Percentiles rank a stretch among this genome's conserved stretches.
Evolutionary conservation across 2,329 filamentous ascomycete species (phyloP).

Genomic region (Coleophoma eucalyptorum): DNA sequence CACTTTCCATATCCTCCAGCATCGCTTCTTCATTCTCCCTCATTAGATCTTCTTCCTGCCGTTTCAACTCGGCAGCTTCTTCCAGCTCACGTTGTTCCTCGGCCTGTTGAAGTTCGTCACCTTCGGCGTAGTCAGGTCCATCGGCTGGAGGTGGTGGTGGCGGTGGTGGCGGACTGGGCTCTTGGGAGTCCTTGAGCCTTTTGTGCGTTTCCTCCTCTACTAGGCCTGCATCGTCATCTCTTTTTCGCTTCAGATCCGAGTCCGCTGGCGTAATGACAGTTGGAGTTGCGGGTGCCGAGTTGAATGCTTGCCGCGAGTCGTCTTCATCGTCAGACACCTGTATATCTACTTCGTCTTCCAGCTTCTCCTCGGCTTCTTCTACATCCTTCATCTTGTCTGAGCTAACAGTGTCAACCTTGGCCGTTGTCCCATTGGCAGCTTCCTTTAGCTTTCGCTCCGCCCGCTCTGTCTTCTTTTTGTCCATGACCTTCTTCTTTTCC

Average conservation of each 20-base stretch:
- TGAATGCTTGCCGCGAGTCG: constrained; percentile 39
- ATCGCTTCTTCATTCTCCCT: constrained; percentile 25
- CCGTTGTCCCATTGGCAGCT: constrained; percentile 16
- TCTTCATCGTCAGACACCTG: constrained; percentile 18
- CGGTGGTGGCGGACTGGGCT: constrained; percentile 22
- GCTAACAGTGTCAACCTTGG: constrained; percentile 6
- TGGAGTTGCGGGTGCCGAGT: constrained; percentile 41
- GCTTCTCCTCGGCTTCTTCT: constrained; percentile 26
- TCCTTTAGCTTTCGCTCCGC: constrained; percentile 20
- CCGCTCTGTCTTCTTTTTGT: constrained; percentile 60
- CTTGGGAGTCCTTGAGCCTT: constrained; percentile 23
- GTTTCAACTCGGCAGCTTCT: constrained; percentile 16
- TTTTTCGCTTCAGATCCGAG: constrained; percentile 58
- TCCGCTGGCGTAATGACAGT: constrained; percentile 25
- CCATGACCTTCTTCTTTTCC: constrained; percentile 65
- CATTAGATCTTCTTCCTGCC: constrained; percentile 25
- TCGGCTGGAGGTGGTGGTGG: constrained; percentile 20
- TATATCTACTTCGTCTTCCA: constrained; percentile 38
- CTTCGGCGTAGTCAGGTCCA: constrained; percentile 4
- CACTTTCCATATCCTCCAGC: constrained; percentile 19
- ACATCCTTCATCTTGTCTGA: constrained; percentile 30
- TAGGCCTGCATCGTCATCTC: constrained; percentile 37
- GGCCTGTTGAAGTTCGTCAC: constrained; percentile 1
- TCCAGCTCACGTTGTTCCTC: constrained; percentile 13
- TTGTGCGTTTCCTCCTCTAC: constrained; percentile 20